Evolutionary conservation across 495 filamentous ascomycete genomes (phyloP).

Genomic region (Oidiodendron maius): DNA sequence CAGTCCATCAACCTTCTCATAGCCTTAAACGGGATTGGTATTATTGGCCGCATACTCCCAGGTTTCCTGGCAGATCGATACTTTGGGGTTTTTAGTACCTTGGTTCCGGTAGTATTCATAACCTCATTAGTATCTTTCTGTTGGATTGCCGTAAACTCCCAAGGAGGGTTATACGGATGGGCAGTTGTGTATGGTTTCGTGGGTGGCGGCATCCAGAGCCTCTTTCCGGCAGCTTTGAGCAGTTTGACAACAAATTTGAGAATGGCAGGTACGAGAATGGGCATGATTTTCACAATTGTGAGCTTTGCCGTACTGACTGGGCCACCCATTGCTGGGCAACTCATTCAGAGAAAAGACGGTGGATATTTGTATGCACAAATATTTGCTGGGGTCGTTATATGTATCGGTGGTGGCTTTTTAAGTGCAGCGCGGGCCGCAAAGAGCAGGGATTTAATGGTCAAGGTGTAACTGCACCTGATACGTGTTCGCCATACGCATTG

Average conservation of each 20-base stretch:
- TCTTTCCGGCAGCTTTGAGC: constrained; percentile 56
- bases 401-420: constrained; percentile 36
- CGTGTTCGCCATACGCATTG: too few relatives aligned
- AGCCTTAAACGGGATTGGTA: constrained; percentile 60
- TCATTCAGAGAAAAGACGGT: constrained; percentile 39
- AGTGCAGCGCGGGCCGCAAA: constrained; percentile 35
- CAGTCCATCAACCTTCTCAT: constrained; percentile 56
- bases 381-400: constrained; percentile 40
- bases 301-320: constrained; percentile 69
- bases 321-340: constrained; percentile 64
- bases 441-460: constrained; percentile 2
- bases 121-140: constrained; percentile 49
- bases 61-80: constrained; percentile 52
- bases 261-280: constrained; percentile 67
- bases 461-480: too few relatives aligned
- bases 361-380: constrained; percentile 57
- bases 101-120: constrained; percentile 48
- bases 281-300: constrained; percentile 74
- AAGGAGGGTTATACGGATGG: constrained; percentile 50
- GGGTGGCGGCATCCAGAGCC: constrained; percentile 61
- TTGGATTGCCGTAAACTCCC: constrained; percentile 51
- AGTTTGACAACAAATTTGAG: constrained; percentile 58
- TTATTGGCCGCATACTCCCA: constrained; percentile 55
- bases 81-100: constrained; percentile 56
- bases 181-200: constrained; percentile 56